Conservation (phyloP, 352 stramenopile genomes). For the Phytopythium aichiense region DNA sequence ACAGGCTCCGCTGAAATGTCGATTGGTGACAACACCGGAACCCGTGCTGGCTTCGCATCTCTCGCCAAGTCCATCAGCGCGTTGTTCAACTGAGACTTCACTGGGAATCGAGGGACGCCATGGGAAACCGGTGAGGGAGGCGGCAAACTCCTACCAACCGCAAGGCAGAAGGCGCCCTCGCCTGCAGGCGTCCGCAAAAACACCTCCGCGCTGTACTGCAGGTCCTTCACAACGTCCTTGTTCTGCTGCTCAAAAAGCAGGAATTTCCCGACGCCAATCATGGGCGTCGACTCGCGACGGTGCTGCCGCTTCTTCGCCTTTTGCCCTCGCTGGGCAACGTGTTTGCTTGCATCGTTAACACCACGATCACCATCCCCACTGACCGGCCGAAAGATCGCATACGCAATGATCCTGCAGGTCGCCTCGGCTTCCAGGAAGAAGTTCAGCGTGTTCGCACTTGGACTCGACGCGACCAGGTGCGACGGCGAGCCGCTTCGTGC, state of each 20-base stretch:
- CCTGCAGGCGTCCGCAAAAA: slow-evolving; percentile 64
- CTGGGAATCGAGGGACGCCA: slow-evolving; percentile 5
- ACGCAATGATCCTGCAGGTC: slow-evolving; percentile 75
- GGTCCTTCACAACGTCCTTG: slow-evolving; percentile 89
- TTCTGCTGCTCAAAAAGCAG: slow-evolving; percentile 88
- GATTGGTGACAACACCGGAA: slow-evolving; percentile 1
- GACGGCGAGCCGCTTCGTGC: slow-evolving; percentile 23
- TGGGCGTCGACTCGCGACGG: slow-evolving; percentile 62
- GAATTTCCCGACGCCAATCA: slow-evolving; percentile 75
- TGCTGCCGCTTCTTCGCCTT: slow-evolving; percentile 70
- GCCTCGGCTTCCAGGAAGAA: slow-evolving; percentile 83
- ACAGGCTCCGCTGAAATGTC: slow-evolving; percentile 2
- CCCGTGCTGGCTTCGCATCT: slow-evolving; percentile 3
- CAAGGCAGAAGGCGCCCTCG: slow-evolving; percentile 71
- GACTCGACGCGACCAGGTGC: slow-evolving; percentile 8
- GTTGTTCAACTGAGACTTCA: background rate
- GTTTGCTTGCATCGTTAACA: slow-evolving; percentile 14
- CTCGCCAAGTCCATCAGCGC: background rate
- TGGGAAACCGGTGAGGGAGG: slow-evolving; percentile 32
- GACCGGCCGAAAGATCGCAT: slow-evolving; percentile 64
- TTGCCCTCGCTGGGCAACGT: slow-evolving; percentile 36
- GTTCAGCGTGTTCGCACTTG: slow-evolving; percentile 59
- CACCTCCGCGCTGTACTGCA: slow-evolving; percentile 86
- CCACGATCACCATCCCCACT: slow-evolving; percentile 19
- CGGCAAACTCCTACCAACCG: slow-evolving; percentile 48